Evolutionary conservation across 2,329 filamentous ascomycete species (phyloP).

Genomic region (Hypoxylon sp.): DNA sequence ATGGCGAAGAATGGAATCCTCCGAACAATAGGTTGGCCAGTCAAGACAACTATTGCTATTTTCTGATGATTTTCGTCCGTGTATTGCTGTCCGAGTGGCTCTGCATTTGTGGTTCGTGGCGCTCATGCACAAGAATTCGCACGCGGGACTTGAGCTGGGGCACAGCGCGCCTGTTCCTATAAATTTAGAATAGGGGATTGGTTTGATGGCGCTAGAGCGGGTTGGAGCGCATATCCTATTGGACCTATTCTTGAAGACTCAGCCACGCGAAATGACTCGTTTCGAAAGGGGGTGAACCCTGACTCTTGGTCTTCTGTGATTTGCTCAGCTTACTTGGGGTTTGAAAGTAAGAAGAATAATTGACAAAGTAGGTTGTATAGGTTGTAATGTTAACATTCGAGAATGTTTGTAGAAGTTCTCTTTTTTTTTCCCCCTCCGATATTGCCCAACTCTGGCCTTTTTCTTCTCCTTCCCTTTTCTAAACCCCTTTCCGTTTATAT

Average conservation of each 20-base stretch:
- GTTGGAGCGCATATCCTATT: slow-evolving; percentile 37
- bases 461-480: slow-evolving; percentile 20
- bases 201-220: slow-evolving; percentile 25
- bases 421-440: background rate
- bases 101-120: slow-evolving; percentile 39
- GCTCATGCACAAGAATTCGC: slow-evolving; percentile 30
- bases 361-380: background rate
- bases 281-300: slow-evolving; percentile 28
- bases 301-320: slow-evolving; percentile 20
- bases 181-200: slow-evolving; percentile 35
- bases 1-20: slow-evolving; percentile 42
- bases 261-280: slow-evolving; percentile 41
- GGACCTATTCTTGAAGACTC: slow-evolving; percentile 29
- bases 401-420: slow-evolving; percentile 21
- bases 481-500: slow-evolving; percentile 33
- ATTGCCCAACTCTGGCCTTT: slow-evolving; percentile 12
- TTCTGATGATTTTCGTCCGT: slow-evolving; percentile 34
- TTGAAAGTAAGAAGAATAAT: slow-evolving; percentile 26
- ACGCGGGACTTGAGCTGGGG: slow-evolving; percentile 11
- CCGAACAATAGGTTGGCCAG: slow-evolving; percentile 33
- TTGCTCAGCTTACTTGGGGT: slow-evolving; percentile 31
- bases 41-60: slow-evolving; percentile 31
- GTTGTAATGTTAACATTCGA: slow-evolving; percentile 21
- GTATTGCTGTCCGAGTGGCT: slow-evolving; percentile 41
- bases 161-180: slow-evolving; percentile 22